Evolutionary conservation across 208 protist species (phyloP), one percentile per base, ranked within the genome.

Genomic region (Acanthamoeba castellanii): DNA sequence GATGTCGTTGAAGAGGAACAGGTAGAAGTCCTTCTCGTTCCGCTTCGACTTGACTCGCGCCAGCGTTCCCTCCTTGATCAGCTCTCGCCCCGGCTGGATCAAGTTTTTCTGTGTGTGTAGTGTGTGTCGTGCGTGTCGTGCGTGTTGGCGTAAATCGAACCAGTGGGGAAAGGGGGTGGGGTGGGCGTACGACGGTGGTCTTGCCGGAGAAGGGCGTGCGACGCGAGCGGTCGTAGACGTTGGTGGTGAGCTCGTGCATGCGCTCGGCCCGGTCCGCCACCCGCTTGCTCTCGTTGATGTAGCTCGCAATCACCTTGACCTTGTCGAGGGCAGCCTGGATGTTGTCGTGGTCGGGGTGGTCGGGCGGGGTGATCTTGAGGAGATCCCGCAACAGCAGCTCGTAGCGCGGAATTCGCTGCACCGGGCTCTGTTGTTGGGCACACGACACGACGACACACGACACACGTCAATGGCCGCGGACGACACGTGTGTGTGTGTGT

Each of bases 1-100:
- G 22, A 85, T 57, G 76, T 85, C 76, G 76, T 85, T 85, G 76
- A 85, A 85, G 76, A 85, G 76, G 76, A 85, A 85, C 76, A 85
- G 18, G 6, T 45, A 85, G 47, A 59, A 47, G 18, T 59, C 45
- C 30, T 50, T 32, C 27, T 85, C 76, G 45, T 85, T 85, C 14
- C 47, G 37, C 76, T 85, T 85, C 45, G 37, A 59, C 76, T 85
- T 47, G 64, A 70, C 64, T 7, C 76, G 37, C 76, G 25, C 47
- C 76, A 85, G 76, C 14, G 76, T 20, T 5, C 76, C 76, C 76
- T 85, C 76, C 47, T 85, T 85, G 13, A 85, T 50, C 76, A 85
- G 76, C 76, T 85, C 76, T 7, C 76, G 37, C 6, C 76, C 76
- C 22, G 76, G 76, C 76, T 85, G 8, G 13, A 85, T 50, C 76